Base-by-base conservation (phyloP, 139 green algal genomes). In the Eudorina sp. region DNA sequence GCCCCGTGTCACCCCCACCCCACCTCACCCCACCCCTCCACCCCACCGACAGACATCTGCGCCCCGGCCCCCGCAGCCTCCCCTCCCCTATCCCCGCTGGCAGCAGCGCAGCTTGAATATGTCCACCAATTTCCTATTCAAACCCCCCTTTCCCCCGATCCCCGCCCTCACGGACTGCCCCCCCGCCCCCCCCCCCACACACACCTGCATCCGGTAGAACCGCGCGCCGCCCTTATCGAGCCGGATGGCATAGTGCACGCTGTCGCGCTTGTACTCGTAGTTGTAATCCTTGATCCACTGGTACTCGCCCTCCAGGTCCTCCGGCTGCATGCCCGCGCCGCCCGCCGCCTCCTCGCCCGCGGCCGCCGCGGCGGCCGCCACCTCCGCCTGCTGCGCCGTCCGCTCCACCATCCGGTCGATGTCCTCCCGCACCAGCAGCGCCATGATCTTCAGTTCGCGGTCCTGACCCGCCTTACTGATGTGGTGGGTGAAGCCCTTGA, bases 251-350 rank as follows among this genome's bases (percentile, higher is more conserved):
- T 82, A 88, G 83, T 88, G 83, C 48, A 76, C 51, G 68, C 38
- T 88, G 68, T 88, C 83, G 0, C 68, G 66, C 48, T 88, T 81
- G 41, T 81, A 45, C 21, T 88, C 83, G 66, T 88, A 88, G 51
- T 88, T 88, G 83, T 88, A 88, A 48, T 88, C 83, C 69, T 88
- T 88, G 83, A 58, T 81, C 83, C 83, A 88, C 51, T 88, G 68
- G 68, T 88, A 88, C 19, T 64, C 68, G 36, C 83, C 83, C 62
- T 80, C 82, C 82, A 79, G 46, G 45, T 88, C 82, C 45, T 88
- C 66, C 48, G 66, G 53, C n/a, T 77, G 62, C 80, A 78, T 48
- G 62, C 40, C 80, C 43, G 23, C 41, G 38, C n/a, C 78, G 0
- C 1, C 31, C 60, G 46, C 8, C 62, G 5, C 18, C 41, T n/a